Base-by-base conservation (phyloP, 192 early-diverging fungal genomes). In the Allomyces javanicus region DNA sequence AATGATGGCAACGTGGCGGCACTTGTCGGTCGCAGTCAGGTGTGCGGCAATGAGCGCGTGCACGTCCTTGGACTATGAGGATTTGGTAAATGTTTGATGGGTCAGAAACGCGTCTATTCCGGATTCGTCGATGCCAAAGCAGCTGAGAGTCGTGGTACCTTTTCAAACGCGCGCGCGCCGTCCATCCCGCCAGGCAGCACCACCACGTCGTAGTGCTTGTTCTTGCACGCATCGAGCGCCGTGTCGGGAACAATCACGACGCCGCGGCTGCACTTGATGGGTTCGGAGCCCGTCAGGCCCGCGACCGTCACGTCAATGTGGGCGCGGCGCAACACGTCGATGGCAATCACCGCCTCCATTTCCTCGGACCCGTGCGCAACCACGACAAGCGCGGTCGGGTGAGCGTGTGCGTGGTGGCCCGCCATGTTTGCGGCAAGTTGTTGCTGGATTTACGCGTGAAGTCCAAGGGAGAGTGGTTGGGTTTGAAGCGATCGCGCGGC, bases 131-230 rank as follows among this genome's bases (percentile, higher is more conserved):
- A 50, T 9, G 10, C 65, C 22, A 44, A 21, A 23, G 64, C 33
- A 26, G 6, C 10, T 25, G 24, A 23, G 10, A 33, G 12, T 1
- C 10, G 11, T 17, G 25, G 25, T 22, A 66, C 66, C 62, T 67
- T 63, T 33, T 68, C 62, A 66, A 78, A 78, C 10, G 72, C 66
- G 25, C 67, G 44, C 4, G 77, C 77, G 21, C 77, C 77, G 50
- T 65, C 71, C 65, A 78, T n/a, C 1, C 77, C 77, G 23, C 77
- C 77, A 4, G 77, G 50, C 17, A 58, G 50, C 50, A 58, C 50
- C 17, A 58, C 50, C 50, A 58, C 50, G 50, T n/a, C 21, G 50
- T 58, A 58, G 21, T 58, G 17, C 50, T 58, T 40, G 50, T 58
- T n/a, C 12, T 58, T 58, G 17, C 17, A 58, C 50, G 50, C 6